Evolutionary conservation across 1,139 yeast genomes (phyloP).

Genomic region (Meyerozyma guilliermondii): DNA sequence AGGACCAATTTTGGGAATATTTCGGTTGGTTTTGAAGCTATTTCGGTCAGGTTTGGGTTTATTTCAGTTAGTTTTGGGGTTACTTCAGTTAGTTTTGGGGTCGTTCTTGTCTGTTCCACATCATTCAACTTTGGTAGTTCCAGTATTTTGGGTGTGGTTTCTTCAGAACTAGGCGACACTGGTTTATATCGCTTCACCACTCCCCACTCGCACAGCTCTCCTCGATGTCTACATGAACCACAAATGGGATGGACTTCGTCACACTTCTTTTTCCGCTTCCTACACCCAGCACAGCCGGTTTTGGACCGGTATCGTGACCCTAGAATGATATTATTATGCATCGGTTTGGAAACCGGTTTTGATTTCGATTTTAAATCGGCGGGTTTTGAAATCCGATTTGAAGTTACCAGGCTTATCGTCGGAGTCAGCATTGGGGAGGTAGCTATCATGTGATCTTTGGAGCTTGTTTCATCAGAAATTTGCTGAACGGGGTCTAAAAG

Average conservation of each 20-base stretch:
- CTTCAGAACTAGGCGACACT: background rate
- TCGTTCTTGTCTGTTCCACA: too few species aligned
- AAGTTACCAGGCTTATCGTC: background rate
- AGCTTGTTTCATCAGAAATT: background rate
- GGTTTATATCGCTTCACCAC: constrained; percentile 1
- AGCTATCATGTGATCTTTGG: background rate
- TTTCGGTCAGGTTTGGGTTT: too few species aligned
- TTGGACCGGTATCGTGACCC: constrained; percentile 23
- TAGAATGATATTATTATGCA: background rate
- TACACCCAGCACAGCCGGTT: constrained; percentile 43
- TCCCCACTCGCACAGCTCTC: constrained; percentile 16
- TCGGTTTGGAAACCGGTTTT: background rate
- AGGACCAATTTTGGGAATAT: too few species aligned
- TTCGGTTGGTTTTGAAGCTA: too few species aligned
- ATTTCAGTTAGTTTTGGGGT: too few species aligned
- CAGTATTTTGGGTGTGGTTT: too few species aligned
- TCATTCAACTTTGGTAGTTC: too few species aligned
- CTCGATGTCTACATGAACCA: constrained; percentile 17
- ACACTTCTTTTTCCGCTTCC: constrained; percentile 48
- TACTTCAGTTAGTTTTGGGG: too few species aligned
- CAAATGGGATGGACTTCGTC: constrained; percentile 38
- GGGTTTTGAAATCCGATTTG: background rate
- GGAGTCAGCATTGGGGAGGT: background rate
- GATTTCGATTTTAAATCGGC: background rate
- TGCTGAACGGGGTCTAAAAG: background rate